Conservation (phyloP, 805 yeast genomes). For the Zygosaccharomyces siamensis region DNA sequence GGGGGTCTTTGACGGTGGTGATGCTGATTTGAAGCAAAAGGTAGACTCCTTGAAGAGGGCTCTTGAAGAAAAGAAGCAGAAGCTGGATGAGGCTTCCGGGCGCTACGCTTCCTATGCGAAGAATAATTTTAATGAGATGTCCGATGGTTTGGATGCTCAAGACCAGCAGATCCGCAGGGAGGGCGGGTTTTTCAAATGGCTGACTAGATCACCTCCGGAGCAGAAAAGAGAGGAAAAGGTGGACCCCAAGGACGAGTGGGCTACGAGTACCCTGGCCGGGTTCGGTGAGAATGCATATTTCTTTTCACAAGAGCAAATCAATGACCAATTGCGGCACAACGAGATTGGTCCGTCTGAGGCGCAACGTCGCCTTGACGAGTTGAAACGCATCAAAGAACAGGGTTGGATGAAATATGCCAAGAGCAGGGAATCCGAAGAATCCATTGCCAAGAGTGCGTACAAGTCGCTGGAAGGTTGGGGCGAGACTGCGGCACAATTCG, state of each 20-base stretch:
- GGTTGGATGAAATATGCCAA: conserved; percentile 33
- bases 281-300: conserved; percentile 46
- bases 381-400: conserved; percentile 34
- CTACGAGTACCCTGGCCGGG: conserved; percentile 38
- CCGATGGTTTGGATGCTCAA: conserved; percentile 24
- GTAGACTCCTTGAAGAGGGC: conserved; percentile 18
- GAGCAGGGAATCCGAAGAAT: conserved; percentile 28
- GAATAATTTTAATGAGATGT: conserved; percentile 26
- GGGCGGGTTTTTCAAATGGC: conserved; percentile 26
- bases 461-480: conserved; percentile 45
- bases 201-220: conserved; percentile 15
- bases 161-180: conserved; percentile 21
- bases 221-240: conserved; percentile 7
- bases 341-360: conserved; percentile 32
- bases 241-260: conserved; percentile 26
- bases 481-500: conserved; percentile 40
- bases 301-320: conserved; percentile 37
- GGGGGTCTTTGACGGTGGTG: conserved; percentile 21
- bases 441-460: conserved; percentile 35
- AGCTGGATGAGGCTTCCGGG: conserved; percentile 21
- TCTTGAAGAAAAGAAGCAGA: conserved; percentile 17
- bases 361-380: conserved; percentile 32
- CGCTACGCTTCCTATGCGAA: conserved; percentile 19
- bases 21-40: conserved; percentile 14
- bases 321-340: conserved; percentile 23